phyloP scores from a whole-genome alignment of 345 rosid species.

The Sonneratia caseolaris region DNA sequence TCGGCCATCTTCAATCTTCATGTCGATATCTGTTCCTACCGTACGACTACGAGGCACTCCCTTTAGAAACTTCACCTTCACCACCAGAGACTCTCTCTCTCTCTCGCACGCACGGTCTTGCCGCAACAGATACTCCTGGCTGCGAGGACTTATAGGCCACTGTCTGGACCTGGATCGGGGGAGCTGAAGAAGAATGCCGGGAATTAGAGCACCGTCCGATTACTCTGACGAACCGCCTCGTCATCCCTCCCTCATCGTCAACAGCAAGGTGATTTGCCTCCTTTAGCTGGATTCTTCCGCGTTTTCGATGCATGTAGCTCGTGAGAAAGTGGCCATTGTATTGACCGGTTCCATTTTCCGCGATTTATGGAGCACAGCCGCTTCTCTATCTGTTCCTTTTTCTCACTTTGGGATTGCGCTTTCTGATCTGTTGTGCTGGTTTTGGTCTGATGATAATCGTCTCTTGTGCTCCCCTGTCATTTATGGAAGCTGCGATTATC shows the following conservation, averaged over 20 bases:
- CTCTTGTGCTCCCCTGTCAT: neutral
- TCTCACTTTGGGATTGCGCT: too few relatives aligned
- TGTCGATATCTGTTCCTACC: too few relatives aligned
- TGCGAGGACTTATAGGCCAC: too few relatives aligned
- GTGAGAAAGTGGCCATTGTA: too few relatives aligned
- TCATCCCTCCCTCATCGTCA: slow-evolving; percentile 59
- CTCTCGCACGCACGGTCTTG: neutral
- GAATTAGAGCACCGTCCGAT: slow-evolving; percentile 60
- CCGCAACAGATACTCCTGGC: neutral
- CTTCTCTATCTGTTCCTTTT: neutral
- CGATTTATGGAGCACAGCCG: neutral
- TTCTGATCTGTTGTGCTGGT: neutral
- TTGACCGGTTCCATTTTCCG: neutral
- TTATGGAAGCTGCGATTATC: neutral
- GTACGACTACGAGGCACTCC: neutral
- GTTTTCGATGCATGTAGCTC: too few relatives aligned
- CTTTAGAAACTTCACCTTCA: neutral
- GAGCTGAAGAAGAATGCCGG: slow-evolving; percentile 46
- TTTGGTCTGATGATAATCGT: neutral
- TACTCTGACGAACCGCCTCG: slow-evolving; percentile 77
- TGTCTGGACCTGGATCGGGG: neutral
- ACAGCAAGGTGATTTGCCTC: slow-evolving; percentile 42
- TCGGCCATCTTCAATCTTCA: too few relatives aligned
- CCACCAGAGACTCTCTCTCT: neutral
- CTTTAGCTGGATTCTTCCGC: neutral